Evolutionary conservation across 2,329 filamentous ascomycete genomes (phyloP).

Genomic region (Aschersonia sp.): DNA sequence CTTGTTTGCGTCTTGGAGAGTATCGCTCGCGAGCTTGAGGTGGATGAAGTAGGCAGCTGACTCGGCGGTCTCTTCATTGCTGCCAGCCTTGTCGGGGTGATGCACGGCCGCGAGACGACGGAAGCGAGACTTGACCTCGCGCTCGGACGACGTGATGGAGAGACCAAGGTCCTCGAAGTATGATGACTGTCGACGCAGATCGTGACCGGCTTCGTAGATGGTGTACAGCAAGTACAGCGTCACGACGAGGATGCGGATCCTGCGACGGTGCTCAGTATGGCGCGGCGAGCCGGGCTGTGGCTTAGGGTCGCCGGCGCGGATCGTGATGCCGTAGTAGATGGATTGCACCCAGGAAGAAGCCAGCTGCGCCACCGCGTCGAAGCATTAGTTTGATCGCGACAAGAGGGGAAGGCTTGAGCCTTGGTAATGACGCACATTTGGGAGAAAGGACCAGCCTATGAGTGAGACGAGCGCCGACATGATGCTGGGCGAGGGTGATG

Average conservation of each 20-base stretch:
- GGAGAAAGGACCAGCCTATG: constrained; percentile 42
- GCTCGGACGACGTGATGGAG: constrained; percentile 52
- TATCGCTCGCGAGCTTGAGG: constrained; percentile 73
- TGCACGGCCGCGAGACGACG: constrained; percentile 55
- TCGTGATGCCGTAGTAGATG: constrained; percentile 75
- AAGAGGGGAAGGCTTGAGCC: neutral
- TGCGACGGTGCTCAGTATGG: constrained; percentile 59
- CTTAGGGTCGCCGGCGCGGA: constrained; percentile 76
- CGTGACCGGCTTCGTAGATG: constrained; percentile 80
- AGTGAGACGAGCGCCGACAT: constrained; percentile 41
- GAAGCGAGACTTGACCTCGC: constrained; percentile 72
- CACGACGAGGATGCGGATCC: constrained; percentile 74
- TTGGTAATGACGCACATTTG: constrained; percentile 24
- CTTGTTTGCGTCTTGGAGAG: constrained; percentile 58
- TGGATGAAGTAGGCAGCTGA: constrained; percentile 52
- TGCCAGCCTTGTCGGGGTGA: constrained; percentile 73
- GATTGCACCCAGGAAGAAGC: constrained; percentile 65
- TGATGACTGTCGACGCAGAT: constrained; percentile 54
- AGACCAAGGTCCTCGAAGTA: constrained; percentile 72
- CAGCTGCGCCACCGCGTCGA: constrained; percentile 35
- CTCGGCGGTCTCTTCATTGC: constrained; percentile 14
- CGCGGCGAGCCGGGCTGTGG: constrained; percentile 56
- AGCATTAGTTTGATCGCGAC: neutral
- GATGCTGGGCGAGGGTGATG: constrained; percentile 5
- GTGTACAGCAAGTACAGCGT: constrained; percentile 78